Evolutionary conservation across 2,329 filamentous ascomycete species (phyloP), one percentile per base, ranked within the genome.

Genomic region (Zasmidium citrigriseum): DNA sequence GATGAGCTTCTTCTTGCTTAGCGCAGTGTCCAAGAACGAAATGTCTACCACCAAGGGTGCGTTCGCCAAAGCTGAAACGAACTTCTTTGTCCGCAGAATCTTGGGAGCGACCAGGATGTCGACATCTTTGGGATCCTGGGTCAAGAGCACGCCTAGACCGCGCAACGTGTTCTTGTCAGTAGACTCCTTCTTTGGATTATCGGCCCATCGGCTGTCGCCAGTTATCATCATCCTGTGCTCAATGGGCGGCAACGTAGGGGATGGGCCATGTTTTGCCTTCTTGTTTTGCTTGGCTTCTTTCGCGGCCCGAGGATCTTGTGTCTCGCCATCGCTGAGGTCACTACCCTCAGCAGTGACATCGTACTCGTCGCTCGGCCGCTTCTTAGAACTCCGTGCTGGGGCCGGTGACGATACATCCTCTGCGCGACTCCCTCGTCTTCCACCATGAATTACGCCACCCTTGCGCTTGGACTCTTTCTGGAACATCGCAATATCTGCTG

Each of bases 381-480:
- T 68, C 70, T 69, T 72, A 34, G 50, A 62, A 54, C 38, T 61
- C 54, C 55, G 60, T 4, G 58, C 60, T 16, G 65, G 62, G 3
- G 58, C 62, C 29, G 67, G 68, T 12, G 71, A 70, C 10, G 64
- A 67, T 20, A 65, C 53, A 74, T 78, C 70, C 77, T 82, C 74
- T 75, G 77, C 20, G 68, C 78, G 64, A 75, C 55, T 60, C 14
- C 61, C 78, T 23, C 78, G 75, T 64, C 80, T 72, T 14, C 83
- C 81, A 24, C 85, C 85, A 64, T 87, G 83, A 11, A 85, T 77
- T 2, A 89, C 83, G 44, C 86, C 86, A 14, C 86, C 86, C 47
- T 83, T 84, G 20, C 95, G 86, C 77, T 96, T 97, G 79, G 85
- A 91, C 76, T 99, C 95, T 72, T 95, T 96, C 70, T 98, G 89